A percentile compares a stretch with the other conserved stretches of the same genome.
phyloP scores from a whole-genome alignment of 2,329 filamentous ascomycete species.

The Juglanconis juglandina region DNA sequence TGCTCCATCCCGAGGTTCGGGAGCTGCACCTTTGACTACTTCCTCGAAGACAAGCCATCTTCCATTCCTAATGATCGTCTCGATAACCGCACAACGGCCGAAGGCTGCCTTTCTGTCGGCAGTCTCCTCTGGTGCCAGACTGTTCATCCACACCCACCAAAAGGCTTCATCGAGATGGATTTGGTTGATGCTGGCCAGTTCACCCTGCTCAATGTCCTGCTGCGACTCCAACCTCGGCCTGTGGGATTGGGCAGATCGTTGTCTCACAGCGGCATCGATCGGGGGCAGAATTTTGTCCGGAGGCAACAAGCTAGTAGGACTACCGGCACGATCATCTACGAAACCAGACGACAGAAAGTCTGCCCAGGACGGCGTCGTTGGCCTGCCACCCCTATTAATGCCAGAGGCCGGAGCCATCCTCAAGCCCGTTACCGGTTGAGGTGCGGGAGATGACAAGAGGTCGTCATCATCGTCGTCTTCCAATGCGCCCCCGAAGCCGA shows the following conservation, averaged over 20 bases:
- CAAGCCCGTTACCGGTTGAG: slow-evolving; percentile 47
- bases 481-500: slow-evolving; percentile 77
- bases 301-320: slow-evolving; percentile 69
- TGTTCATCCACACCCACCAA: slow-evolving; percentile 99
- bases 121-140: slow-evolving; percentile 84
- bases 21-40: slow-evolving; percentile 87
- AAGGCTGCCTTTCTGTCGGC: slow-evolving; percentile 84
- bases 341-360: slow-evolving; percentile 96
- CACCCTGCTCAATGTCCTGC: slow-evolving; percentile 74
- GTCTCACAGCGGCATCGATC: slow-evolving; percentile 67
- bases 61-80: slow-evolving; percentile 76
- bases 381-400: slow-evolving; percentile 64
- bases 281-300: slow-evolving; percentile 89
- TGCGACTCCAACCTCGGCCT: slow-evolving; percentile 67
- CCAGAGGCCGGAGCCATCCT: slow-evolving; percentile 65
- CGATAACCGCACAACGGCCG: slow-evolving; percentile 86
- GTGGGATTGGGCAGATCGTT: slow-evolving; percentile 84
- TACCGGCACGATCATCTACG: slow-evolving; percentile 66
- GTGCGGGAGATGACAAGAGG: slow-evolving; percentile 29
- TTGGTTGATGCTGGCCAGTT: slow-evolving; percentile 85
- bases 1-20: slow-evolving; percentile 77
- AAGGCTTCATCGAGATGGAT: slow-evolving; percentile 92
- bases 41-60: slow-evolving; percentile 96
- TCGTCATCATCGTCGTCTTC: slow-evolving; percentile 70
- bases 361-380: slow-evolving; percentile 96